Conservation (phyloP, 2,329 filamentous ascomycete species). For the Xylaria hypoxylon region DNA sequence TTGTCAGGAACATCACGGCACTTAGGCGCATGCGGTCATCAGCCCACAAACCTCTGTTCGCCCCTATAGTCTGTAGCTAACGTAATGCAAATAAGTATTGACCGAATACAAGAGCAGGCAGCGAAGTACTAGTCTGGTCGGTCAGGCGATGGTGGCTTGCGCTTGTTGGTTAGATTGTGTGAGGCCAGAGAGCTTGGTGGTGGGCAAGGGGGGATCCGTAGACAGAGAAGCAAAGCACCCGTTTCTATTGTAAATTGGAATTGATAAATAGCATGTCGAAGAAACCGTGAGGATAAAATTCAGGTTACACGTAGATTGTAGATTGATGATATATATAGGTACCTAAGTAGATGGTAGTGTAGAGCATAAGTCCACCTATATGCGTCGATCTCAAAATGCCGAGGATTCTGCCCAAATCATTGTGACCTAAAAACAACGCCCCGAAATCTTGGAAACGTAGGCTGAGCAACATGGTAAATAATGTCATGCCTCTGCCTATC, state of each 20-base stretch:
- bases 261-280: background rate
- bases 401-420: constrained; percentile 21
- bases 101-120: constrained; percentile 22
- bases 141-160: constrained; percentile 31
- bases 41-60: constrained; percentile 30
- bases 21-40: constrained; percentile 35
- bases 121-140: constrained; percentile 22
- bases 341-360: background rate
- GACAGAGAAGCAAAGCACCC: constrained; percentile 1
- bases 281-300: background rate
- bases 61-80: constrained; percentile 11
- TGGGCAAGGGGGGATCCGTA: constrained; percentile 5
- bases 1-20: constrained; percentile 35
- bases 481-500: constrained; percentile 8
- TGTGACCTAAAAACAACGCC: constrained; percentile 19
- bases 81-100: background rate
- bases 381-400: constrained; percentile 21
- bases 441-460: constrained; percentile 3
- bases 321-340: background rate
- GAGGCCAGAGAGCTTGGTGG: background rate
- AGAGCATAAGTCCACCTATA: background rate
- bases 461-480: constrained; percentile 10
- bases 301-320: constrained; percentile 23
- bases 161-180: constrained; percentile 9
- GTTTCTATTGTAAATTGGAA: constrained; percentile 6